Evolutionary conservation across 2,329 filamentous ascomycete genomes (phyloP), one percentile per base, ranked within the genome.

Genomic region (Mycosphaerelloides madeirae): DNA sequence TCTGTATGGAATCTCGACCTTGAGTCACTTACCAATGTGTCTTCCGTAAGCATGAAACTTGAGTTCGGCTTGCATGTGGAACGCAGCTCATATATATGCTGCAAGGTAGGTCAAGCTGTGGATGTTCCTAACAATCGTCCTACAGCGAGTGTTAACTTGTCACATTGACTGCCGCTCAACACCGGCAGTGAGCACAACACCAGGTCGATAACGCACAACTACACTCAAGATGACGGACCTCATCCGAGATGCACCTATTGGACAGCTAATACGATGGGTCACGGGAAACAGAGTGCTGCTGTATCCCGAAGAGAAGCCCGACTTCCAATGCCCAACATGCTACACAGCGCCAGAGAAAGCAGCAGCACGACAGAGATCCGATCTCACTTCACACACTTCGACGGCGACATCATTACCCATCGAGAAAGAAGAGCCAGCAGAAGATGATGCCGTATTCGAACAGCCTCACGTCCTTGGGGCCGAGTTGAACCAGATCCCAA

Each of bases 251-350:
- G 72, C 79, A 47, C 72, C 79, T 20, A 54, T 81, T 50, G 80
- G 80, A 53, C 78, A 82, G 53, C 53, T 81, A 38, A 70, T 83
- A 52, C 72, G 80, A 54, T 76, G 69, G 54, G 38, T 74, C 42
- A 78, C 78, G 2, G 62, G 64, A 25, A 79, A 79, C 57, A 70
- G 64, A 32, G 58, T 76, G 33, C 66, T 83, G 11, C 69, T 73
- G 46, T 83, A 82, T 48, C 78, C 79, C 13, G 80, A 83, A 65
- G 80, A 84, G 50, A 67, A 66, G 47, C 53, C 72, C 16, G 77
- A 68, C 53, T 84, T 81, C 53, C 57, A 25, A 25, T 25, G 22
- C 9, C 22, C 22, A 25, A 6, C 22, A 25, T 25, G 22, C 22
- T 25, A 76, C 50, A 61, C 57, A 6, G 53, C 59, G 1, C 51